Conservation (phyloP, 495 filamentous ascomycete species). For the Aspergillus taichungensis region DNA sequence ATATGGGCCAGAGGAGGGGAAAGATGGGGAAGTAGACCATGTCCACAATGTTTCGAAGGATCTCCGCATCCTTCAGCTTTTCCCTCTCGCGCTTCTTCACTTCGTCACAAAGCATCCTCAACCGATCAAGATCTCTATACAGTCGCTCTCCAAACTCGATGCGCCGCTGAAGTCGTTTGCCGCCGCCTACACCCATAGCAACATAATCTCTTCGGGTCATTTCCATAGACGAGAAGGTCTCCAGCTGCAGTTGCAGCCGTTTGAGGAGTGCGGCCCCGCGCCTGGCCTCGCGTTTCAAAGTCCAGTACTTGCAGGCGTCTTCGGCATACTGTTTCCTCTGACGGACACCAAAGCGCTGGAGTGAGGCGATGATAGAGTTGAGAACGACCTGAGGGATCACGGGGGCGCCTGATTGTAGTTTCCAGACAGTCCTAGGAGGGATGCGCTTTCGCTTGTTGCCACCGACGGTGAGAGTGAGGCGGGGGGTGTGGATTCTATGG, state of each 20-base stretch:
- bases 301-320: constrained; percentile 96
- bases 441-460: constrained; percentile 69
- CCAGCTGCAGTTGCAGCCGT: constrained; percentile 76
- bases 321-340: constrained; percentile 86
- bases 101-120: constrained; percentile 57
- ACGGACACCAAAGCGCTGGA: constrained; percentile 70
- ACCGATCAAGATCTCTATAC: constrained; percentile 62
- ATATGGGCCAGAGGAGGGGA: constrained; percentile 65
- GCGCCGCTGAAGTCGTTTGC: constrained; percentile 64
- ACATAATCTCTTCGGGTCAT: constrained; percentile 88
- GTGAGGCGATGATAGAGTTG: constrained; percentile 67
- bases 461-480: constrained; percentile 52
- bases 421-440: constrained; percentile 71
- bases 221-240: constrained; percentile 93
- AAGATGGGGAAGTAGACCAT: constrained; percentile 83
- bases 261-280: constrained; percentile 87
- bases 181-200: constrained; percentile 78
- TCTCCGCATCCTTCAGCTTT: constrained; percentile 67
- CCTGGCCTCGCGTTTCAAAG: constrained; percentile 85
- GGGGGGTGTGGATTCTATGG: constrained; percentile 31
- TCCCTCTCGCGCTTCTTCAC: constrained; percentile 62
- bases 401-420: constrained; percentile 87
- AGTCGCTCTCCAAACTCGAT: constrained; percentile 80
- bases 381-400: constrained; percentile 83
- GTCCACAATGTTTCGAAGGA: constrained; percentile 70